Evolutionary conservation across 2,329 filamentous ascomycete genomes (phyloP).

Genomic region (Botrytis hyacinthi): DNA sequence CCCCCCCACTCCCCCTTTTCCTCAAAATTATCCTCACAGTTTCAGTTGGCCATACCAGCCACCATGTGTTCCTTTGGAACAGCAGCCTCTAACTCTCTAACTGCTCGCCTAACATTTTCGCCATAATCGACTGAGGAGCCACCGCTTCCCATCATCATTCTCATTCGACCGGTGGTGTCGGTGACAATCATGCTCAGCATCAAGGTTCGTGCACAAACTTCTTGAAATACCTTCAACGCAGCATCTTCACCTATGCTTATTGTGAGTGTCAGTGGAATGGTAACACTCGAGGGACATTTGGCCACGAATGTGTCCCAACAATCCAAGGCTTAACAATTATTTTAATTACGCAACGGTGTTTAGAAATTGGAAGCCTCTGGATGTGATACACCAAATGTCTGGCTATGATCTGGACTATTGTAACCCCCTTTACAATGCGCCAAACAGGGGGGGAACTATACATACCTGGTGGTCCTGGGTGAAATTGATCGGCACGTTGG

Average conservation of each 20-base stretch:
- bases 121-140: constrained; percentile 27
- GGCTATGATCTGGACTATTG: neutral
- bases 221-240: constrained; percentile 27
- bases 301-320: neutral
- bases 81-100: constrained; percentile 23
- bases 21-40: too few species aligned
- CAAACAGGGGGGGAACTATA: neutral
- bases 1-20: too few species aligned
- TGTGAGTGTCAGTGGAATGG: neutral
- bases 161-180: constrained; percentile 29
- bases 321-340: neutral
- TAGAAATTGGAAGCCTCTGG: neutral
- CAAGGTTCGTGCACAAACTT: constrained; percentile 29
- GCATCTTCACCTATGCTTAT: constrained; percentile 26
- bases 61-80: constrained; percentile 21
- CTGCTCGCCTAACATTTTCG: constrained; percentile 24
- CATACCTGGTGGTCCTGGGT: constrained; percentile 22
- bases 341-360: neutral
- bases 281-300: neutral
- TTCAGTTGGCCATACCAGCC: constrained; percentile 7
- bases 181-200: constrained; percentile 29
- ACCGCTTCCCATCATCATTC: constrained; percentile 25
- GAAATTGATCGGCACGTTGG: constrained; percentile 41
- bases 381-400: neutral
- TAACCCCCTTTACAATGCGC: too few species aligned